These are phyloP conservation scores for Solanum peruvianum DNA, from an alignment of 257 asterid genomes.

Conservation along the genomic window DNA sequence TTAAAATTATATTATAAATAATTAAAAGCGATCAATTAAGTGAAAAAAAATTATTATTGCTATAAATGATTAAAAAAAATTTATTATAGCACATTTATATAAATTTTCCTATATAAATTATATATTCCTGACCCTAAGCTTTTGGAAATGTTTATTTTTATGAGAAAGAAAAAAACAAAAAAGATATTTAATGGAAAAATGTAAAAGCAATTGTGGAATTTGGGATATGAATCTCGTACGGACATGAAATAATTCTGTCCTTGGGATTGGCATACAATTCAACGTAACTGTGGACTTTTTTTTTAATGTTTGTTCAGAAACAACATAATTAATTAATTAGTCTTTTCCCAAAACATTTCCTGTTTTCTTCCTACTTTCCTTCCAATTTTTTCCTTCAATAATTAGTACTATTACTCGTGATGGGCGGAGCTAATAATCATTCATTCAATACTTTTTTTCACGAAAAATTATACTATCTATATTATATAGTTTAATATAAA, in stretches of 20 bases:
- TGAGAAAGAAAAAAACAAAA: neutral
- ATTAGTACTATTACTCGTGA: neutral
- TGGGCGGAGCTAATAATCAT: too few relatives aligned
- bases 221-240: neutral
- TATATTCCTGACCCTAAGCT: too few relatives aligned
- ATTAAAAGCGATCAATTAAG: too few relatives aligned
- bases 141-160: too few relatives aligned
- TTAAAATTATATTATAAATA: too few relatives aligned
- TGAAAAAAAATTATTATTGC: fast-evolving
- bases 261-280: neutral
- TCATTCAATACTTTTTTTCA: too few relatives aligned
- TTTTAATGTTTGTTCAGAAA: neutral
- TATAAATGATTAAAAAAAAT: too few relatives aligned
- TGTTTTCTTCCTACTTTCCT: neutral
- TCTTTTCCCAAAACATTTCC: neutral
- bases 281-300: neutral
- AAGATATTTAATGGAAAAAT: neutral
- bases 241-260: neutral
- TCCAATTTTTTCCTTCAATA: neutral
- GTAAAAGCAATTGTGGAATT: neutral
- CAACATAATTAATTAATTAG: neutral
- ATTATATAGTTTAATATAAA: too few relatives aligned
- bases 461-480: too few relatives aligned
- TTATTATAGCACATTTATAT: too few relatives aligned
- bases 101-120: too few relatives aligned